A percentile compares a stretch with the other conserved stretches of the same genome.
phyloP scores from a whole-genome alignment of 2,329 filamentous ascomycete species.

The Trichoderma cornu-damae region DNA sequence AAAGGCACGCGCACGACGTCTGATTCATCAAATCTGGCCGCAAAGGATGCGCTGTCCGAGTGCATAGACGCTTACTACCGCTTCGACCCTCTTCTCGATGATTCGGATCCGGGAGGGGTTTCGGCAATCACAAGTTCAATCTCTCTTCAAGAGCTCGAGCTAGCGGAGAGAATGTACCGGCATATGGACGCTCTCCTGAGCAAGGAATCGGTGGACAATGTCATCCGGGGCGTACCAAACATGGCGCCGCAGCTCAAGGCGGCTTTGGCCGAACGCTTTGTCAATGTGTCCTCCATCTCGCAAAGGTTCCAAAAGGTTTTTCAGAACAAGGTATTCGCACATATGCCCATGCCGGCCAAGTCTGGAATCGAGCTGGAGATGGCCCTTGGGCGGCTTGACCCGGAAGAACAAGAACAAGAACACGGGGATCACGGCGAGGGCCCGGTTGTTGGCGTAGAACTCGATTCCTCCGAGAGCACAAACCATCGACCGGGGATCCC shows the following conservation, averaged over 20 bases:
- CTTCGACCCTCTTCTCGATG: constrained; percentile 3
- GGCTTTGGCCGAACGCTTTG: not conserved
- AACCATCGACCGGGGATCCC: not conserved
- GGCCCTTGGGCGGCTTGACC: not conserved
- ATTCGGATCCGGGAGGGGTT: not conserved
- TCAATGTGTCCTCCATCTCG: not conserved
- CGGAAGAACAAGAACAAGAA: not conserved
- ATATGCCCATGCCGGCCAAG: not conserved
- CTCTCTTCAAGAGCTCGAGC: constrained; percentile 4
- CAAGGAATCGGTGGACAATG: not conserved
- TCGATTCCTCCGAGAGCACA: not conserved
- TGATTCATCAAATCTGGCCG: not conserved
- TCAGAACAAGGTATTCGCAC: not conserved
- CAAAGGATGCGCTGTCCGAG: not conserved
- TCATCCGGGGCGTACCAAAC: not conserved
- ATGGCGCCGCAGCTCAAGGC: not conserved
- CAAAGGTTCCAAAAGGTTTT: not conserved
- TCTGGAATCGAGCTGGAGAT: constrained; percentile 16
- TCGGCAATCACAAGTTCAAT: not conserved
- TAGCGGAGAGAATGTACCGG: constrained; percentile 8
- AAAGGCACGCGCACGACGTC: not conserved
- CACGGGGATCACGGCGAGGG: not conserved
- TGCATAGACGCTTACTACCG: constrained; percentile 15
- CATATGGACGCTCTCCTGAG: not conserved
- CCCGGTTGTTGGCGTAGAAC: not conserved